A percentile compares a stretch with the other conserved stretches of the same genome.
Conservation (phyloP, 2,329 filamentous ascomycete species). For the Phyllosticta citriasiana region DNA sequence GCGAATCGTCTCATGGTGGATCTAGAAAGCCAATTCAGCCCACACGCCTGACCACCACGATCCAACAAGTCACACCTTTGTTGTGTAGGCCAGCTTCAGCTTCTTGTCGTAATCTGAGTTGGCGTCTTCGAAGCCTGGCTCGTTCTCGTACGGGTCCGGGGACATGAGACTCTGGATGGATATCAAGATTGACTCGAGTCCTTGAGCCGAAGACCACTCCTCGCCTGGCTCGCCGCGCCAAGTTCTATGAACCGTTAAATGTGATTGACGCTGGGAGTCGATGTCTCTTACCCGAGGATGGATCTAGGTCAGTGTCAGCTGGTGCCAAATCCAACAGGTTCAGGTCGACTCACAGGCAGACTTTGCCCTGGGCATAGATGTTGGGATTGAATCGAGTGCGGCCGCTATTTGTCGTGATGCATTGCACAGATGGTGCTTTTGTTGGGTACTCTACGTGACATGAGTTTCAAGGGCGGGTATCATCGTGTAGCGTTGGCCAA, state of each 20-base stretch:
- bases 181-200: constrained; percentile 83
- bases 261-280: constrained; percentile 10
- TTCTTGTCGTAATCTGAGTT: constrained; percentile 60
- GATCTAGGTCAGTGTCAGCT: constrained; percentile 45
- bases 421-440: constrained; percentile 49
- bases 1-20: constrained; percentile 80
- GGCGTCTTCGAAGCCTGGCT: constrained; percentile 80
- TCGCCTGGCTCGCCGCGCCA: constrained; percentile 87
- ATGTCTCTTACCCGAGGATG: constrained; percentile 60
- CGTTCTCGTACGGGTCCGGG: constrained; percentile 86
- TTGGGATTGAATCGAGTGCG: constrained; percentile 91
- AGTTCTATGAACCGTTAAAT: constrained; percentile 49
- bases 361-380: constrained; percentile 83
- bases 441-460: constrained; percentile 61
- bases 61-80: constrained; percentile 50
- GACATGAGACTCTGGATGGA: constrained; percentile 97
- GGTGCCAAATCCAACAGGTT: neutral
- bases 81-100: constrained; percentile 63
- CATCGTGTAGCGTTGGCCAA: constrained; percentile 8
- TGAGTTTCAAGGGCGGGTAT: neutral
- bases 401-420: constrained; percentile 80
- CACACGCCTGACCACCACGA: neutral
- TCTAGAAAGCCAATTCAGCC: constrained; percentile 42
- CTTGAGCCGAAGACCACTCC: constrained; percentile 94
- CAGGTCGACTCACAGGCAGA: constrained; percentile 65